phyloP scores from a whole-genome alignment of 2,329 filamentous ascomycete genomes.

The Epichloe uncinata region DNA sequence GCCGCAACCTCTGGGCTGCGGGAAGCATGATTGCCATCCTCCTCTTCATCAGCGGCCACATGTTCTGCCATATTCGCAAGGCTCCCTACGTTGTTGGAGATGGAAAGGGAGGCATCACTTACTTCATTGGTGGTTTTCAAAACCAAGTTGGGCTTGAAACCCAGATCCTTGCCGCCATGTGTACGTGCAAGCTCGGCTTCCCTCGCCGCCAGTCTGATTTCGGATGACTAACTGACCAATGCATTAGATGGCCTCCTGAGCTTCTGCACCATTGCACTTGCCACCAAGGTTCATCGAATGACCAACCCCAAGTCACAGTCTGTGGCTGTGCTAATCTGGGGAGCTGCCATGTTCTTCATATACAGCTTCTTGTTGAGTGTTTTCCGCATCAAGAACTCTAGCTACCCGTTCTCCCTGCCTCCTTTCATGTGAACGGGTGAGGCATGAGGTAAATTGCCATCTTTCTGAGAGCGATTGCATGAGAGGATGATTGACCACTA shows the following conservation, averaged over 20 bases:
- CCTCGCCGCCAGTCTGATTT: neutral
- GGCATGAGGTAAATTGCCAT: neutral
- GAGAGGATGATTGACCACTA: neutral
- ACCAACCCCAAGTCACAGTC: constrained; percentile 65
- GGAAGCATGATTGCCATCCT: constrained; percentile 80
- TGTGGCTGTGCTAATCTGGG: constrained; percentile 69
- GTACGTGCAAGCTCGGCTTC: constrained; percentile 37
- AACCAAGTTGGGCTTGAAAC: constrained; percentile 91
- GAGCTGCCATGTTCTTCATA: constrained; percentile 59
- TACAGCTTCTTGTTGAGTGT: constrained; percentile 93
- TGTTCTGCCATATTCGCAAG: constrained; percentile 98
- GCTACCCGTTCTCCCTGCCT: constrained; percentile 88
- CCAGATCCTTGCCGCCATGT: constrained; percentile 85
- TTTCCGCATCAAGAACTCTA: constrained; percentile 88
- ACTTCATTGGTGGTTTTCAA: constrained; percentile 86
- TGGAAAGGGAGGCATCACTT: constrained; percentile 74
- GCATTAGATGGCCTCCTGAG: constrained; percentile 53
- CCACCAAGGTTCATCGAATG: constrained; percentile 85
- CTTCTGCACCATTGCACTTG: constrained; percentile 82
- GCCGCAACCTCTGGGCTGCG: constrained; percentile 87
- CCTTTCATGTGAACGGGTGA: constrained; percentile 54
- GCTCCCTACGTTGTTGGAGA: constrained; percentile 84
- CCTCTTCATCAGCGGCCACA: constrained; percentile 89
- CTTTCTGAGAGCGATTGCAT: neutral
- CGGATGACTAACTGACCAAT: neutral